Evolutionary conservation across 2,329 filamentous ascomycete species (phyloP), one percentile per base, ranked within the genome.

Genomic region (Colletotrichum higginsianum): DNA sequence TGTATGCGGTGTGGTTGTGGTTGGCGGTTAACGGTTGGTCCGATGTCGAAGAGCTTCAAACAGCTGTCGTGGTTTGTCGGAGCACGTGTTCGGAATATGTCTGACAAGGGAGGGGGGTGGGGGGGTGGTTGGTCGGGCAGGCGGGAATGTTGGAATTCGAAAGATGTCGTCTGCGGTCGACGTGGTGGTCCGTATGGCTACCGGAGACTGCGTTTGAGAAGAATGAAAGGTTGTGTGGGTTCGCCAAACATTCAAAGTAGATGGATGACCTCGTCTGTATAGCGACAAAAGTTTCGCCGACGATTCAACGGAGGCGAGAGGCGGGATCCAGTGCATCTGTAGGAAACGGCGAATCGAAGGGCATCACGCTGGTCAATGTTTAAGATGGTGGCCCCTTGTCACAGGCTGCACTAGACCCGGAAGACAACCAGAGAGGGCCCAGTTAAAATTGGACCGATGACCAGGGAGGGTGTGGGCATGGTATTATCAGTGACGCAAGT

Each of bases 401-500:
- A 66, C 61, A 50, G 60, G 70, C 61, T 38, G 35, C 35, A 38
- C 35, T 57, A 65, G 67, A 26, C 63, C 69, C 62, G 50, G 65
- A 68, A 71, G 38, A 68, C 58, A 44, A 55, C 46, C 15, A 60
- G 55, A 66, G 69, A 30, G 66, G 35, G 35, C 70, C 70, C 70
- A 71, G 40, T 68, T 69, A 61, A 61, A 66, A 61, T 21, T 71
- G 67, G 67, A 55, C 67, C 66, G 55, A 47, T 71, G 70, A 71
- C 70, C 61, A 65, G 70, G 70, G 57, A 61, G 46, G 50, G 26
- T 55, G 67, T 21, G 42, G 38, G 67, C 47, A 61, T 72, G 65
- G 53, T 64, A 58, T 69, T 73, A 73, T 73, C 72, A 67, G 72
- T 73, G 72, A 73, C 72, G 72, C 72, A 73, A 72, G 61, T 64